A percentile compares a stretch with the other conserved stretches of the same genome.
These are phyloP conservation scores for Aspergillus indologenus DNA, from an alignment of 495 filamentous ascomycete species.

Conservation along the genomic window DNA sequence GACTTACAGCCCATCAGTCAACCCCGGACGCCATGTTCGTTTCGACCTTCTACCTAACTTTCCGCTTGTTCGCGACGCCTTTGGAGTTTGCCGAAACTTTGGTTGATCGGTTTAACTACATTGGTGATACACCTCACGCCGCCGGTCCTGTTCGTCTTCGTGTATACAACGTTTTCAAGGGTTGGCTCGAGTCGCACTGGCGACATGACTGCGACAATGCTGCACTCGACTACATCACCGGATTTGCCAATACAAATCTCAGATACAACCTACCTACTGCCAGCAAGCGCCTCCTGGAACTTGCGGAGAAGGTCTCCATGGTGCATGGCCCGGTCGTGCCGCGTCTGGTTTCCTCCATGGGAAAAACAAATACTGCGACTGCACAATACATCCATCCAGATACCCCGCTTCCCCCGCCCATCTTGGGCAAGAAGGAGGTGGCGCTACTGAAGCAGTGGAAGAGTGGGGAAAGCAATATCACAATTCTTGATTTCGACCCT, in stretches of 20 bases:
- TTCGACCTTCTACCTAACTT: constrained; percentile 93
- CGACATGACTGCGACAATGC: constrained; percentile 70
- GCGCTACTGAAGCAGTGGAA: constrained; percentile 72
- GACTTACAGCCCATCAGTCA: constrained; percentile 87
- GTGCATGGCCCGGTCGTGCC: constrained; percentile 76
- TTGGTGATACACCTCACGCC: constrained; percentile 69
- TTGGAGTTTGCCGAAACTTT: constrained; percentile 74
- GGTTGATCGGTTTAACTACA: constrained; percentile 87
- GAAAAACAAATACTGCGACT: constrained; percentile 75
- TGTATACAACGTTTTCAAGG: constrained; percentile 95
- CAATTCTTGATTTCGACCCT: constrained; percentile 89
- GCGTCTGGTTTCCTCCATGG: constrained; percentile 81
- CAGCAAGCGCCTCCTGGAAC: constrained; percentile 71
- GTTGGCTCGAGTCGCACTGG: constrained; percentile 97
- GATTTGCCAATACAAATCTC: constrained; percentile 75
- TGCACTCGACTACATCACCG: constrained; percentile 69
- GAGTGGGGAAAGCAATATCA: constrained; percentile 62
- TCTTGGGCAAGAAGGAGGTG: constrained; percentile 72
- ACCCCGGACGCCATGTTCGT: constrained; percentile 93
- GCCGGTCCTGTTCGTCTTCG: constrained; percentile 79
- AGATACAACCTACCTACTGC: constrained; percentile 66
- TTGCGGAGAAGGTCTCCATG: constrained; percentile 78
- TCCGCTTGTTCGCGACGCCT: constrained; percentile 89
- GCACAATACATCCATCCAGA: constrained; percentile 67
- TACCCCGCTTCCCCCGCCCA: constrained; percentile 63